phyloP scores from a whole-genome alignment of 345 rosid species.

The Iberis pinnata region DNA sequence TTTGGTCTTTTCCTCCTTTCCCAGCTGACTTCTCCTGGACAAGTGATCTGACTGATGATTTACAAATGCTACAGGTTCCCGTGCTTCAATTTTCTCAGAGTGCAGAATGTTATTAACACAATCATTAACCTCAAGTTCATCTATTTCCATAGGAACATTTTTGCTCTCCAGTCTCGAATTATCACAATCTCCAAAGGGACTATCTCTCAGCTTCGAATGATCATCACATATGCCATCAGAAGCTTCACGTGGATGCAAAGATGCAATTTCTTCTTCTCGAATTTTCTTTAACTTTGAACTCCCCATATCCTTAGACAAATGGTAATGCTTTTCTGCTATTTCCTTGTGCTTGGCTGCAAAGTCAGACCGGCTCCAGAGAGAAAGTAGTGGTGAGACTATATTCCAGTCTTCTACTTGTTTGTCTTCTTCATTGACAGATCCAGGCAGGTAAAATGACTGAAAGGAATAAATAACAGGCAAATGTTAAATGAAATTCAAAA shows the following conservation, averaged over 20 bases:
- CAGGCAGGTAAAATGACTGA: slow-evolving; percentile 95
- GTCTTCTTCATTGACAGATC: slow-evolving; percentile 60
- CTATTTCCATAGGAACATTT: slow-evolving; percentile 25
- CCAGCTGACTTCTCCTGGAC: slow-evolving; percentile 16
- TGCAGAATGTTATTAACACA: slow-evolving; percentile 24
- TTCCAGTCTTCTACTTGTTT: slow-evolving; percentile 81
- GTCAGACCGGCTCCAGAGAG: slow-evolving; percentile 84
- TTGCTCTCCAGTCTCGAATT: slow-evolving; percentile 11
- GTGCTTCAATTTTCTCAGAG: slow-evolving; percentile 26
- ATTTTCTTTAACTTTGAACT: slow-evolving; percentile 14
- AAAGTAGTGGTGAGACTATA: slow-evolving; percentile 51
- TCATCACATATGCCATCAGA: slow-evolving; percentile 2
- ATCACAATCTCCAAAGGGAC: neutral
- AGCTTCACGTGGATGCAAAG: slow-evolving; percentile 25
- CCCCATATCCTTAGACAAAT: slow-evolving; percentile 28
- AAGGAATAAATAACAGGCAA: slow-evolving; percentile 25
- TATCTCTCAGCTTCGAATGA: slow-evolving; percentile 19
- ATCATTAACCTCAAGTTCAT: slow-evolving; percentile 28
- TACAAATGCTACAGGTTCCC: slow-evolving; percentile 19
- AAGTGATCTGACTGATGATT: slow-evolving; percentile 30
- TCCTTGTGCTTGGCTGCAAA: slow-evolving; percentile 49
- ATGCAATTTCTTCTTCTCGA: slow-evolving; percentile 16
- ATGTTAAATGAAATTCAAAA: slow-evolving; percentile 1
- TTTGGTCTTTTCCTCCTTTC: slow-evolving; percentile 21
- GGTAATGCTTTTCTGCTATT: slow-evolving; percentile 55